These are phyloP conservation scores for Neonectria hederae DNA, from an alignment of 2,329 filamentous ascomycete genomes.

Conservation along the genomic window DNA sequence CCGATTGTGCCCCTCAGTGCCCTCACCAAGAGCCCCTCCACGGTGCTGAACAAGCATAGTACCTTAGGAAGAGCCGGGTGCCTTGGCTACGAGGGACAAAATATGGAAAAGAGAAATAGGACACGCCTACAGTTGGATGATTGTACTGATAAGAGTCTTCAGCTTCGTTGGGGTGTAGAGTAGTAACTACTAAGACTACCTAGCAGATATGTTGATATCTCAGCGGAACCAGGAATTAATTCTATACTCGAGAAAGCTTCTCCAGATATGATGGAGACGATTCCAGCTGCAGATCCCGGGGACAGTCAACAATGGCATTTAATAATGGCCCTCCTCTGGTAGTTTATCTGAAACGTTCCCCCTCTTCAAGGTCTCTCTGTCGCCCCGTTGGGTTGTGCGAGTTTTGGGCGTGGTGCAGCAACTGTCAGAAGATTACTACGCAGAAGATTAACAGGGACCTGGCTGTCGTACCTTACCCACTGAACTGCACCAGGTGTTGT, in stretches of 20 bases:
- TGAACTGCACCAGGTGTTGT: neutral
- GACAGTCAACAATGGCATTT: neutral
- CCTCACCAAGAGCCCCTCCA: slow-evolving; percentile 11
- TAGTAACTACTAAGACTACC: neutral
- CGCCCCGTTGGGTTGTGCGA: slow-evolving; percentile 4
- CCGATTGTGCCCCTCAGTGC: slow-evolving; percentile 13
- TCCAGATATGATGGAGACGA: neutral
- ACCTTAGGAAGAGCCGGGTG: neutral
- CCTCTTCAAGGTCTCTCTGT: slow-evolving; percentile 1
- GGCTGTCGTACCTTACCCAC: slow-evolving; percentile 1
- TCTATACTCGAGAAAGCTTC: too few species aligned
- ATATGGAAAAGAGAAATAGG: neutral
- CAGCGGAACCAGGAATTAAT: too few species aligned
- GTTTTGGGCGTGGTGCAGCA: slow-evolving; percentile 11
- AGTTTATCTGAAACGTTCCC: slow-evolving; percentile 14
- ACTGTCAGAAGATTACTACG: slow-evolving; percentile 8
- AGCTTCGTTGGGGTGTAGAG: neutral
- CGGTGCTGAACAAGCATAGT: neutral
- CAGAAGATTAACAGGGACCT: neutral
- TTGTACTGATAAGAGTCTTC: neutral
- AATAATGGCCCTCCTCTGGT: neutral
- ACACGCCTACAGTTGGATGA: neutral
- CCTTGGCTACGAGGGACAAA: neutral
- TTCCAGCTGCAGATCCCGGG: neutral
- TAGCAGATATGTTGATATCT: neutral